Conservation (phyloP, 1,284 basidiomycete species). For the Malassezia slooffiae region DNA sequence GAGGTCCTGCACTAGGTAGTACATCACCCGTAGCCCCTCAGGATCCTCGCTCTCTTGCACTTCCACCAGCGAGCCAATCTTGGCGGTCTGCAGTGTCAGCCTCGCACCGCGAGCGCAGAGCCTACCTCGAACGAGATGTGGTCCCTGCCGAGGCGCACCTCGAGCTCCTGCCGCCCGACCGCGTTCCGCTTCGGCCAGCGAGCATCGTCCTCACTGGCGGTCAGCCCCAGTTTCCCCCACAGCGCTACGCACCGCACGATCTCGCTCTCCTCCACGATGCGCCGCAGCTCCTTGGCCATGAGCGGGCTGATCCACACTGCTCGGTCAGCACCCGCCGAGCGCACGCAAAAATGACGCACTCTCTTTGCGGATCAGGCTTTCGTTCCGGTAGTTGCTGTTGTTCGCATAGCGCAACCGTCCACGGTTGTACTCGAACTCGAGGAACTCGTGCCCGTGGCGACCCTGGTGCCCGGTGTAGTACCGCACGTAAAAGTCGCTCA, state of each 20-base stretch:
- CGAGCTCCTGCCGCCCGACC: constrained; percentile 92
- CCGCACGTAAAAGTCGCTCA: constrained; percentile 44
- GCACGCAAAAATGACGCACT: constrained; percentile 58
- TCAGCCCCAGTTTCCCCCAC: neutral
- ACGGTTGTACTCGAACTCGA: constrained; percentile 96
- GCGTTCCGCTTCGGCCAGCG: constrained; percentile 99
- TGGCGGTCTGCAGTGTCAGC: constrained; percentile 66
- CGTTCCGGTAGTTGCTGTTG: constrained; percentile 98
- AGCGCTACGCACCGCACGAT: constrained; percentile 68
- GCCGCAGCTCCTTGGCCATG: constrained; percentile 82
- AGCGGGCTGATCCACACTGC: constrained; percentile 87
- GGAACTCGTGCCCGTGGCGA: constrained; percentile 54
- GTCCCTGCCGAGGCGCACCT: constrained; percentile 83
- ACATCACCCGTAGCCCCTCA: constrained; percentile 94
- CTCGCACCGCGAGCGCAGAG: too few species aligned
- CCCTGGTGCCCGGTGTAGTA: constrained; percentile 45
- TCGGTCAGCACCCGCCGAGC: neutral
- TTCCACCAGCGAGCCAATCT: constrained; percentile 90
- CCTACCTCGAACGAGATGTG: constrained; percentile 96
- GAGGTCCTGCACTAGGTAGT: constrained; percentile 94
- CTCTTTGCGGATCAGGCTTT: constrained; percentile 93
- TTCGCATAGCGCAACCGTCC: constrained; percentile 94
- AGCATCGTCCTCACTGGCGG: constrained; percentile 78
- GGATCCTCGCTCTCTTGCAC: constrained; percentile 95
- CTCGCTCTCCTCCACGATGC: constrained; percentile 87